Evolutionary conservation across 768 basidiomycete genomes (phyloP), one percentile per base, ranked within the genome.

Genomic region (Dioszegia hungarica): DNA sequence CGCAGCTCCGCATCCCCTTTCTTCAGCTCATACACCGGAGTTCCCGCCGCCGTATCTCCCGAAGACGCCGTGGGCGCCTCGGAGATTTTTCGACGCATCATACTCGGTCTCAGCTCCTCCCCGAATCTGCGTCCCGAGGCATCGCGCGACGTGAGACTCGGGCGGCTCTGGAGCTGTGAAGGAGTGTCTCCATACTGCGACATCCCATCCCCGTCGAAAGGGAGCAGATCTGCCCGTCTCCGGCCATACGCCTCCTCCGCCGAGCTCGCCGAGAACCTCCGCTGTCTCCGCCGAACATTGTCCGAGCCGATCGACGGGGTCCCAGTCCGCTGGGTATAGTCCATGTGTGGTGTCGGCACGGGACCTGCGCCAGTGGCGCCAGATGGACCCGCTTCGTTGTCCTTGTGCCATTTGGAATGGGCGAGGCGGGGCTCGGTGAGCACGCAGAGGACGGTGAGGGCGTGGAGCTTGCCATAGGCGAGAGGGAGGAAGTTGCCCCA

Each of bases 351-450:
- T 10, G 47, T 31, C 19, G 3, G 27, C 17, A 8, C 28, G 5
- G 3, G 45, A 11, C n/a, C 22, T 10, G 41, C 22, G 41, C 15
- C 8, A 9, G 5, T 39, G 12, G 12, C 11, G 19, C 17, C n/a
- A 1, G 6, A 15, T 3, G 17, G 47, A 34, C 8, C 47, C 14
- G 47, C n/a, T 17, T 31, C 45, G 19, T 19, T 25, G 17, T 22
- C 22, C 17, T 34, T 25, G 33, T 46, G 24, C 19, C 14, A 46
- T 10, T 34, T 15, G 47, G 29, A 34, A 20, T 48, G 47, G 17
- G 47, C 47, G 29, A 48, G 47, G 17, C 47, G 47, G 37, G 50
- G 50, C 24, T 52, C 50, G 24, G 50, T 40, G 24, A 52, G 50
- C 36, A 52, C 39, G 31, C 50, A 52, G 24, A 52, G 36, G 36